Conservation (phyloP, 2,329 filamentous ascomycete genomes). For the Sporothrix schenckii region DNA sequence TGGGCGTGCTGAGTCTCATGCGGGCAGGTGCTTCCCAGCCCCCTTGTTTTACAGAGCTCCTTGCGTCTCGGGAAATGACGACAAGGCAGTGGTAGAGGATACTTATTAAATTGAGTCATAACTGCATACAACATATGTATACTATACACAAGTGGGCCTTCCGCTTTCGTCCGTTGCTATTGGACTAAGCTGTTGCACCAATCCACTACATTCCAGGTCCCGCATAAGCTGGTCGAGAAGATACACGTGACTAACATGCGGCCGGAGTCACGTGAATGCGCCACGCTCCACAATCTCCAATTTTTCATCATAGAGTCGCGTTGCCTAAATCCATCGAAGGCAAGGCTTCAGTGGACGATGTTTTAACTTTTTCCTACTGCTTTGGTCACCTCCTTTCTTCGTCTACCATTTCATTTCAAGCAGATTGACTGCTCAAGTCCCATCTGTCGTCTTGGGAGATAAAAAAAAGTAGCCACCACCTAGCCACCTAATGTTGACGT, state of each 20-base stretch:
- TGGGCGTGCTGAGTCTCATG: constrained; percentile 2
- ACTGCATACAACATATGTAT: background rate
- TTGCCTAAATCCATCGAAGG: constrained; percentile 18
- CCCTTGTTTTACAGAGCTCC: constrained; percentile 30
- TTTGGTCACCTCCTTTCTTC: background rate
- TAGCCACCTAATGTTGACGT: background rate
- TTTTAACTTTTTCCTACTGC: background rate
- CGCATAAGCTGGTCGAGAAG: too few relatives aligned
- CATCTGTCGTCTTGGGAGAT: constrained; percentile 14
- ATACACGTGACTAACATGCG: too few relatives aligned
- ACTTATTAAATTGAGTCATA: background rate
- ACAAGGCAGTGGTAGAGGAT: background rate
- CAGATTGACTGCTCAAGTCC: background rate
- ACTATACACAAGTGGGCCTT: background rate
- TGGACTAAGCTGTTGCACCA: constrained; percentile 2
- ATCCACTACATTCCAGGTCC: constrained; percentile 1
- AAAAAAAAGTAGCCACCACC: constrained; percentile 19
- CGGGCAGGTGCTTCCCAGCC: constrained; percentile 29
- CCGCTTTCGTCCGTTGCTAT: constrained; percentile 8
- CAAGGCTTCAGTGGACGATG: background rate
- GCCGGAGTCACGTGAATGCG: too few relatives aligned
- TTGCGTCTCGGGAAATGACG: constrained; percentile 23
- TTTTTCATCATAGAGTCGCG: constrained; percentile 26
- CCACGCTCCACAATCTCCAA: constrained; percentile 15
- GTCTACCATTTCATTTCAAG: background rate